phyloP scores from a whole-genome alignment of 2,329 filamentous ascomycete genomes.

The Xylariaceae sp. region DNA sequence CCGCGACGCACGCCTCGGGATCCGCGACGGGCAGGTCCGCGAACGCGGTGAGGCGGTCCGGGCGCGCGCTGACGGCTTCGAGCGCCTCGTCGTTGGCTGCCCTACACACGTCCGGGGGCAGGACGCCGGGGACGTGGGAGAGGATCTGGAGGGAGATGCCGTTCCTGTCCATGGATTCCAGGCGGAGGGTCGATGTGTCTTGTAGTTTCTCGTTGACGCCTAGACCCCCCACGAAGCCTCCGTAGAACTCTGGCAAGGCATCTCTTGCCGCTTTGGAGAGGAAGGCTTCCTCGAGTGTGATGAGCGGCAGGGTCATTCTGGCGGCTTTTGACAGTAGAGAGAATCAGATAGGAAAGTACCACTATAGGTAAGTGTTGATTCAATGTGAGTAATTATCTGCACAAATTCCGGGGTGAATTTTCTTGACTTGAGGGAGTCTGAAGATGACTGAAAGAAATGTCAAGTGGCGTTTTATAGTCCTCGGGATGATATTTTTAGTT shows the following conservation, averaged over 20 bases:
- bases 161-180: slow-evolving; percentile 22
- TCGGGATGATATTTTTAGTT: no score
- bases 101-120: slow-evolving; percentile 13
- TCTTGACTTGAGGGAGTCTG: no score
- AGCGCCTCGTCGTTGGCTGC: slow-evolving; percentile 24
- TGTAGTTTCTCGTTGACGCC: slow-evolving; percentile 7
- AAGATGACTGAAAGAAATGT: no score
- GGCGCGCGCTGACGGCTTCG: slow-evolving; percentile 22
- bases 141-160: slow-evolving; percentile 24
- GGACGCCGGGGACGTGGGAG: slow-evolving; percentile 21
- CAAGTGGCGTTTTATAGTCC: no score
- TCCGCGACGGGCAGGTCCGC: slow-evolving; percentile 28
- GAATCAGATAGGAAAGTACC: no score
- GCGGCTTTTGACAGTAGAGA: no score
- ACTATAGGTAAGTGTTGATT: no score
- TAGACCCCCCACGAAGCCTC: slow-evolving; percentile 4
- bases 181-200: slow-evolving; percentile 11
- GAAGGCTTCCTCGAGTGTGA: slow-evolving; percentile 21
- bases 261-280: slow-evolving; percentile 12
- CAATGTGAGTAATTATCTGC: no score
- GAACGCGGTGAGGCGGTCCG: slow-evolving; percentile 27
- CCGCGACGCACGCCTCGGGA: slow-evolving; percentile 25
- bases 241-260: slow-evolving; percentile 5
- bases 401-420: no score
- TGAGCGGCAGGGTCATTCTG: slow-evolving; percentile 14